A percentile compares a stretch with the other conserved stretches of the same genome.
Evolutionary conservation across 768 basidiomycete species (phyloP).

Genomic region (Dictyophora rubrovolvata): DNA sequence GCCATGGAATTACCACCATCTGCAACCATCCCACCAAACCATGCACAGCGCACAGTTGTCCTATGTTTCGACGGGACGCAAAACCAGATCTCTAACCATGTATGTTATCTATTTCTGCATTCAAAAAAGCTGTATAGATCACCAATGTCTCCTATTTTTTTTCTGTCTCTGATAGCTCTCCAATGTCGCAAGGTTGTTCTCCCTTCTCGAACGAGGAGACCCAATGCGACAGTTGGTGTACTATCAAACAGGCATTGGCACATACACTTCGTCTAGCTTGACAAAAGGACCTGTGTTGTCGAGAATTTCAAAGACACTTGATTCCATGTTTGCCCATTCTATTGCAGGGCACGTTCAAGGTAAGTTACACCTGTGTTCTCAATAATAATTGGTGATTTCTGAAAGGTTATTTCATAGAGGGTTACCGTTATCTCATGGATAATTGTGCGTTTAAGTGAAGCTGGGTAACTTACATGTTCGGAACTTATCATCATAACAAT

Average conservation of each 20-base stretch:
- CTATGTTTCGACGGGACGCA: constrained; percentile 66
- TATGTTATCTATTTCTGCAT: constrained; percentile 18
- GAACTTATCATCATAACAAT: background rate
- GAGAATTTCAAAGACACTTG: constrained; percentile 17
- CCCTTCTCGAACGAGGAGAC: constrained; percentile 22
- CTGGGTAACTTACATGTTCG: background rate
- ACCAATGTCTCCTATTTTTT: too few relatives aligned
- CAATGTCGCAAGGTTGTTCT: constrained; percentile 21
- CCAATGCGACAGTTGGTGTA: constrained; percentile 21
- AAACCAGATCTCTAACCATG: constrained; percentile 38
- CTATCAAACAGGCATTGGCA: constrained; percentile 17
- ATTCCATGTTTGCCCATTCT: constrained; percentile 15
- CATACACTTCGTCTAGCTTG: constrained; percentile 7
- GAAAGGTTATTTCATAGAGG: constrained; percentile 7
- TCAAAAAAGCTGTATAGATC: background rate
- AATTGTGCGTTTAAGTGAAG: constrained; percentile 11
- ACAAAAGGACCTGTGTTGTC: constrained; percentile 1
- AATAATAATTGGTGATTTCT: background rate
- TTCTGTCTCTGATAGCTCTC: constrained; percentile 14
- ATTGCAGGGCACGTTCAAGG: constrained; percentile 9
- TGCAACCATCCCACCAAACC: background rate
- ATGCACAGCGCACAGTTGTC: constrained; percentile 25
- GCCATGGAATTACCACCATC: background rate
- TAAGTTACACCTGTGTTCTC: background rate
- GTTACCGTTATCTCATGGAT: constrained; percentile 21